A percentile compares a stretch with the other conserved stretches of the same genome.
Evolutionary conservation across 2,329 filamentous ascomycete genomes (phyloP).

Genomic region (Nemania sp.): DNA sequence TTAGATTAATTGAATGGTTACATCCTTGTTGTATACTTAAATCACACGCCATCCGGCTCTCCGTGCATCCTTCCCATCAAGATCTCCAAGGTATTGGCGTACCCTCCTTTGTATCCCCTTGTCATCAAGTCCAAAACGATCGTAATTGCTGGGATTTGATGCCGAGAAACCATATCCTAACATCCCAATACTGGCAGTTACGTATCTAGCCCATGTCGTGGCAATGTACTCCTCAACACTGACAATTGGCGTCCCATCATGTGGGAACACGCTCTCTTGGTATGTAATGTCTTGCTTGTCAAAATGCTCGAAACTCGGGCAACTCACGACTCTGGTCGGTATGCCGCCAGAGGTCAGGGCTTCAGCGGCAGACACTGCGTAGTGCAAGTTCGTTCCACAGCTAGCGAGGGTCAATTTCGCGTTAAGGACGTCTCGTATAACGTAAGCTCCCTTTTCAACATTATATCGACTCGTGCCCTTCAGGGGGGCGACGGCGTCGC

Average conservation of each 20-base stretch:
- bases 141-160: constrained; percentile 5
- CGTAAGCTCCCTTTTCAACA: neutral
- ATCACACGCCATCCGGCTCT: constrained; percentile 1
- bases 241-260: constrained; percentile 9
- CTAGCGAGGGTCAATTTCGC: constrained; percentile 5
- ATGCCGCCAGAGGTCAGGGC: constrained; percentile 1
- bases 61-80: neutral
- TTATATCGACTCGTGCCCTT: neutral
- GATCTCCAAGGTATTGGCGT: neutral
- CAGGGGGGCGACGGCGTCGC: neutral
- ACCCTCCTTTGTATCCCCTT: constrained; percentile 2
- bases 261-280: constrained; percentile 5
- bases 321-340: constrained; percentile 5
- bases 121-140: constrained; percentile 1
- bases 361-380: neutral
- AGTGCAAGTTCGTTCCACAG: constrained; percentile 9
- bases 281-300: neutral
- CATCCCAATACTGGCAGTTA: constrained; percentile 12
- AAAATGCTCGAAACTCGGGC: constrained; percentile 15
- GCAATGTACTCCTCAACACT: constrained; percentile 11
- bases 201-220: constrained; percentile 13
- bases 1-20: neutral
- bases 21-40: neutral
- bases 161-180: constrained; percentile 4
- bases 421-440: neutral